phyloP scores from a whole-genome alignment of 140 eudicot species.

The Oenanthe javanica region DNA sequence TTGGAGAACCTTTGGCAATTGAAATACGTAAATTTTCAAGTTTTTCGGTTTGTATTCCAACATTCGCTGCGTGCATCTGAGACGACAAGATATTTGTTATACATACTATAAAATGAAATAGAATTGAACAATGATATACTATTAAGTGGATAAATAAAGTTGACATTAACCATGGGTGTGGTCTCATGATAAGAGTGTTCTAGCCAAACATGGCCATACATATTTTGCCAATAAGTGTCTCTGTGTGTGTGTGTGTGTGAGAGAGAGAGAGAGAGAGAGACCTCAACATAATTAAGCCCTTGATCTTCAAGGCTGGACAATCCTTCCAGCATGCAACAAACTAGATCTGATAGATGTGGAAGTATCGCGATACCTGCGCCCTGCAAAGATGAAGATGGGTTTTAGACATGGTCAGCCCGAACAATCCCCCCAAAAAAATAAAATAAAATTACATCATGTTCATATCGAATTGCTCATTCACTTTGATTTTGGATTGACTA shows the following conservation, averaged over 20 bases:
- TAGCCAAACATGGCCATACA: background rate
- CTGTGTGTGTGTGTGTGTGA: too few species aligned
- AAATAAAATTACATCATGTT: too few species aligned
- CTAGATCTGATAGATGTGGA: conserved; percentile 84
- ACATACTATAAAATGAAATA: background rate
- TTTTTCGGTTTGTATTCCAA: conserved; percentile 95
- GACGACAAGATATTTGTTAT: background rate
- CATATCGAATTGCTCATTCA: too few species aligned
- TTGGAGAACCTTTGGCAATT: conserved; percentile 88
- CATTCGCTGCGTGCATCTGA: conserved; percentile 91
- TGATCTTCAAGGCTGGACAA: conserved; percentile 98
- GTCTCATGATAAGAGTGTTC: background rate
- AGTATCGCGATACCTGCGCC: conserved; percentile 94
- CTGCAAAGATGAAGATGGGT: conserved; percentile 21
- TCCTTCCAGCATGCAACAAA: conserved; percentile 97
- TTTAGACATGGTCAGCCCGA: too few species aligned
- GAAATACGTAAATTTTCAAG: conserved; percentile 88
- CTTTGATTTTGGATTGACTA: too few species aligned
- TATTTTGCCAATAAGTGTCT: background rate
- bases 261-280: conserved; percentile 18
- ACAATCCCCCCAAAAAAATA: too few species aligned
- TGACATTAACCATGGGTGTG: background rate
- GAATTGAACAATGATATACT: background rate
- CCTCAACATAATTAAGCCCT: conserved; percentile 95
- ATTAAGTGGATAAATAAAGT: background rate